Conservation (phyloP, 2,329 filamentous ascomycete genomes). For the Endocalyx cinctus region DNA sequence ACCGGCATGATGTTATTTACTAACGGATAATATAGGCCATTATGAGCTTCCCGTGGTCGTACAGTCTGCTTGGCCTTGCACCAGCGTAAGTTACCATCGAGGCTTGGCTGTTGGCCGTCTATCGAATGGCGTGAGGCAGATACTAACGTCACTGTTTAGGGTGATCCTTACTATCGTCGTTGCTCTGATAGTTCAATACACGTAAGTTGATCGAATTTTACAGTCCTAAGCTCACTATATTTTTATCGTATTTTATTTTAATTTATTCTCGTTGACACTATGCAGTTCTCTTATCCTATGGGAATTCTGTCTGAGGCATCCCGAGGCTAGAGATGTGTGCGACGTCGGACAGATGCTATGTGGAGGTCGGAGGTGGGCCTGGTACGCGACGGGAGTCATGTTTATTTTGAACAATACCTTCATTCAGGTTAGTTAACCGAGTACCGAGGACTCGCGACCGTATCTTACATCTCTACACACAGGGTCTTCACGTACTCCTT, state of each 20-base stretch:
- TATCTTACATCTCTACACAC: conserved; percentile 10
- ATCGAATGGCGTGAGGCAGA: no score
- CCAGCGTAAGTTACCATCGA: conserved; percentile 58
- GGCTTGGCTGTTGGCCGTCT: conserved; percentile 9
- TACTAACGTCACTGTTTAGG: conserved; percentile 22
- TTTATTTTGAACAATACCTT: conserved; percentile 94
- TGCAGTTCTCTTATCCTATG: conserved; percentile 21
- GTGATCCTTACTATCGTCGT: conserved; percentile 78
- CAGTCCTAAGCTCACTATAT: conserved; percentile 46
- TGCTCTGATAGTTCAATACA: conserved; percentile 77
- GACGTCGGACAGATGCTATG: conserved; percentile 96
- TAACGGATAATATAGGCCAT: conserved; percentile 51
- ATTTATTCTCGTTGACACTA: neutral
- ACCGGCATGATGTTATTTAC: no score
- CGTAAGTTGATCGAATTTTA: conserved; percentile 61
- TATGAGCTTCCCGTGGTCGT: conserved; percentile 95
- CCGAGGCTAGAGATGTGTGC: conserved; percentile 87
- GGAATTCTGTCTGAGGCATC: conserved; percentile 88
- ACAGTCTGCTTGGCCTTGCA: conserved; percentile 80
- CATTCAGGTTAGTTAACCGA: conserved; percentile 55
- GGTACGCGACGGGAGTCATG: conserved; percentile 71
- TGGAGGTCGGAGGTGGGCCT: conserved; percentile 72
- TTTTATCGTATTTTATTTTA: conserved; percentile 1
- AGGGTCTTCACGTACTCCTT: conserved; percentile 77
- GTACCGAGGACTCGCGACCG: conserved; percentile 6